Evolutionary conservation across 306 rosid genomes (phyloP).

Genomic region (Sesbania bispinosa): DNA sequence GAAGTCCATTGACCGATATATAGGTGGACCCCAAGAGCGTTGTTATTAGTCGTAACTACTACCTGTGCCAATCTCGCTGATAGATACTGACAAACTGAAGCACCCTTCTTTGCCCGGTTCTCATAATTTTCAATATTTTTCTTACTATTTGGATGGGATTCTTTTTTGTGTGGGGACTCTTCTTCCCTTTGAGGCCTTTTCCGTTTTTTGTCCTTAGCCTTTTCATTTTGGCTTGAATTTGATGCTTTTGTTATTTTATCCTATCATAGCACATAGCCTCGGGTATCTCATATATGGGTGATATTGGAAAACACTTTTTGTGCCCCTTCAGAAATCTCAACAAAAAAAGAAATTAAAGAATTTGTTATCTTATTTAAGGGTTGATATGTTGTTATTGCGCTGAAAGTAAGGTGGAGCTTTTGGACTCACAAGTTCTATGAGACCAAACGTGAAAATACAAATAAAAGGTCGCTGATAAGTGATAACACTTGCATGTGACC

Average conservation of each 20-base stretch:
- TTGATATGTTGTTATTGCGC: neutral
- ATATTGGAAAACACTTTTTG: neutral
- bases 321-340: neutral
- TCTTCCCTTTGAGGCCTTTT: neutral
- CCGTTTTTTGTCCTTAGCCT: slow-evolving; percentile 5
- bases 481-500: slow-evolving; percentile 23
- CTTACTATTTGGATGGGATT: no score
- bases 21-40: slow-evolving; percentile 26
- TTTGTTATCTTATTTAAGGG: neutral
- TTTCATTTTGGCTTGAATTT: neutral
- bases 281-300: no score
- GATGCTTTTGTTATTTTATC: no score
- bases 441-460: neutral
- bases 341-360: no score
- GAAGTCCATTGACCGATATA: slow-evolving; percentile 10
- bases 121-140: neutral
- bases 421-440: neutral
- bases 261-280: no score
- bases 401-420: neutral
- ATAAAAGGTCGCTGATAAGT: neutral
- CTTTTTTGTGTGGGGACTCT: slow-evolving; percentile 21
- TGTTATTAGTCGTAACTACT: slow-evolving; percentile 32
- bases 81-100: slow-evolving; percentile 29
- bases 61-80: slow-evolving; percentile 6
- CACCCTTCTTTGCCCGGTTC: slow-evolving; percentile 12